Base-by-base conservation (phyloP, 2,329 filamentous ascomycete genomes). In the Trichoderma afroharzianum region DNA sequence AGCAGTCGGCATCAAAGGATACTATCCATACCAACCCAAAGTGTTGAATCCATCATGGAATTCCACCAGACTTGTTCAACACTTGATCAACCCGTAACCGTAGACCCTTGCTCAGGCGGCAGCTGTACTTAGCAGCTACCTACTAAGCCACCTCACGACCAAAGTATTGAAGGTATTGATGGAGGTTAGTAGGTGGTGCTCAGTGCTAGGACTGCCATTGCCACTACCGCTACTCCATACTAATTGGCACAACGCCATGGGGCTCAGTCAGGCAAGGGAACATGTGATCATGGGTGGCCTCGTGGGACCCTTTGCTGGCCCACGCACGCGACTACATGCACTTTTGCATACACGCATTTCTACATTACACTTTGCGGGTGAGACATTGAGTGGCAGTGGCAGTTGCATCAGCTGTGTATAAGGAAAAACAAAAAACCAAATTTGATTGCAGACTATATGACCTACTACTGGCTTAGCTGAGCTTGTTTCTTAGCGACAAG, bases 391-490 rank as follows among this genome's bases (percentile, higher is more conserved):
- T 36, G 33, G 33, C 30, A 58, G 15, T n/a, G 24, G 53, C 39
- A 5, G 5, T 14, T 28, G n/a, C n/a, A 50, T 12, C 26, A 7
- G 21, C 33, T 32, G 55, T 62, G 55, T 58, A 32, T 8, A 71
- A 55, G 61, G 32, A 64, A 61, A 59, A 50, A 68, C 33, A 64
- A 57, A 53, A 63, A 63, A 33, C 39, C 43, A 57, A 53, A 70
- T 63, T 70, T 64, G 33, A 63, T 70, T 71, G 68, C 59, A 64
- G 36, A 63, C 68, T 71, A 71, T 58, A 64, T 68, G 66, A 68
- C 21, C 66, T 68, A 68, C 53, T 50, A 50, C 47, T 53, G 47
- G 47, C 47, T 66, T 53, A 30, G 62, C 24, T 67, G 53, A 61
- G 28, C 30, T 30, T 66, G 69, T 50, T 71, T 33, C 36, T 53